Base-by-base conservation (phyloP, 371 early-diverging fungal genomes). In the Apophysomyces sp. region DNA sequence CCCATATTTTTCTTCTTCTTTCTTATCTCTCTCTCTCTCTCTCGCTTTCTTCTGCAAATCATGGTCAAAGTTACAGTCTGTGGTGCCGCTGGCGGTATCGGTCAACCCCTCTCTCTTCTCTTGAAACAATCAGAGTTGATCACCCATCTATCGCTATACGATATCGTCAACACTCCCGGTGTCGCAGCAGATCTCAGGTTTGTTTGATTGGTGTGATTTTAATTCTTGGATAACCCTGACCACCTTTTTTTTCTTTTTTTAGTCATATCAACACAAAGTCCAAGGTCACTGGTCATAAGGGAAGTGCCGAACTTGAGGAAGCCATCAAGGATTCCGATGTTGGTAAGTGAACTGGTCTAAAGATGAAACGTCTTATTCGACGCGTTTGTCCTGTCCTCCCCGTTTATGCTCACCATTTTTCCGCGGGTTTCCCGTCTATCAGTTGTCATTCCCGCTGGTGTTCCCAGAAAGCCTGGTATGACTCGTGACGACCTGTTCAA, bases 391-490 rank as follows among this genome's bases (percentile, higher is more conserved):
- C 55, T 16, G 15, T 28, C 49, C 52, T 27, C 15, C 21, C 29
- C 36, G 21, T 24, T 41, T 41, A 41, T 41, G 41, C 41, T 41
- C 41, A 41, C 41, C 41, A 41, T 41, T 41, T 41, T 41, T 9
- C 41, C 41, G 41, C 18, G 41, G 41, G 6, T 15, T 41, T 41
- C 41, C 41, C 41, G 41, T 18, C n/a, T 52, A n/a, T 6, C 37
- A 74, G 93, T 97, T 55, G 92, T 98, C 44, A 95, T 98, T 76
- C 98, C 99, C 58, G 95, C 95, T 41, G 95, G 95, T 68, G 92
- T 94, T 21, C 94, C 95, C 18, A 78, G 95, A 40, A 92, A 93
- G 80, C 95, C 95, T 52, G 95, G 94, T 52, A 95, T 95, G 95
- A 91, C 94, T 52, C 85, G 95, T 58, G 92, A 92, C 67, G 94